These are phyloP conservation scores for Nyctanthes arbortristis DNA, from an alignment of 257 asterid species.

Conservation along the genomic window DNA sequence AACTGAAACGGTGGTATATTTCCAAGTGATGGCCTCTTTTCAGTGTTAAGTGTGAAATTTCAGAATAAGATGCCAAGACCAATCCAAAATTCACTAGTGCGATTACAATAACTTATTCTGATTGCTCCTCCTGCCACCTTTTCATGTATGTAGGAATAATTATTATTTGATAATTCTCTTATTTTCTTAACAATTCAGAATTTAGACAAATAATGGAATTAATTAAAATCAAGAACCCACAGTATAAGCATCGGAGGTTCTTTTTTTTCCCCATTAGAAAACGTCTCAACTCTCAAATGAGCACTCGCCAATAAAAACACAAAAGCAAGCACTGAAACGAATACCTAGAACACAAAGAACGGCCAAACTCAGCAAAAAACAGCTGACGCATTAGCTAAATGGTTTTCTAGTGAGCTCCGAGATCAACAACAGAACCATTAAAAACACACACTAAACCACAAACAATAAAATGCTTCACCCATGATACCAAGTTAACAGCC, in stretches of 20 bases:
- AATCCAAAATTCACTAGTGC: not conserved
- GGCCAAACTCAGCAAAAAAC: not conserved
- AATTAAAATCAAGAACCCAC: not conserved
- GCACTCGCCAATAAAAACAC: not conserved
- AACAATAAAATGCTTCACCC: not conserved
- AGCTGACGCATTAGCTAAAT: not conserved
- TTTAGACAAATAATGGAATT: not conserved
- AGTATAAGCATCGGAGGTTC: not conserved
- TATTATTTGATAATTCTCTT: not conserved
- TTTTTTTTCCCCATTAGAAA: too few species aligned
- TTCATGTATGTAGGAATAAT: not conserved
- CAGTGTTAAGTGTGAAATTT: not conserved
- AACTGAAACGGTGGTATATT: not conserved
- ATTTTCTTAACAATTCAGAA: not conserved
- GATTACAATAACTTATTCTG: not conserved
- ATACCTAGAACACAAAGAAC: not conserved
- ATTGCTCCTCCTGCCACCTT: not conserved
- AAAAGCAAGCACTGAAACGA: not conserved
- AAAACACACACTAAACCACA: not conserved
- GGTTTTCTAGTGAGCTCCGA: constrained; percentile 25
- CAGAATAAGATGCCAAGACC: not conserved
- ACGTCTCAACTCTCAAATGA: not conserved
- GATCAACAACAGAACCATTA: constrained; percentile 11
- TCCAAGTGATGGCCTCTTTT: not conserved
- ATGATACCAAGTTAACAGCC: not conserved